Percentiles rank a stretch among this genome's conserved stretches.
Conservation (phyloP, 768 basidiomycete genomes). For the Lactifluus piperatus region DNA sequence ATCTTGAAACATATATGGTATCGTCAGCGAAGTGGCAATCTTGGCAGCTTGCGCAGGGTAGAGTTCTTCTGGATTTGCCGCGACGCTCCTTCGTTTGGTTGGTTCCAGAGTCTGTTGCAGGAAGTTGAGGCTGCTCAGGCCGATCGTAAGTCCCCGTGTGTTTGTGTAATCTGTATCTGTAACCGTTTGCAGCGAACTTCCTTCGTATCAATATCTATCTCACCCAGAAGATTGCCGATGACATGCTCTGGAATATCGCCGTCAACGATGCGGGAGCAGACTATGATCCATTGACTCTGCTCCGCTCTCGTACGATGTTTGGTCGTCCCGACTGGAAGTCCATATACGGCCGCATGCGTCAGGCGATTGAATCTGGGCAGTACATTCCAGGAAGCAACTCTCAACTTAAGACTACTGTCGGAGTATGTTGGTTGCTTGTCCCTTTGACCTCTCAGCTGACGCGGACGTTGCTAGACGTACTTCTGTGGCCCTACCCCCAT, state of each 20-base stretch:
- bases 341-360: slow-evolving; percentile 67
- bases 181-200: slow-evolving; percentile 60
- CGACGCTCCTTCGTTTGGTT: slow-evolving; percentile 94
- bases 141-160: slow-evolving; percentile 54
- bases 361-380: slow-evolving; percentile 72
- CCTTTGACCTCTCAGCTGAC: slow-evolving; percentile 3
- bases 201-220: slow-evolving; percentile 87
- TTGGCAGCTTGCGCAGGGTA: slow-evolving; percentile 78
- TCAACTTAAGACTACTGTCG: slow-evolving; percentile 77
- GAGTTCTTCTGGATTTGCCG: slow-evolving; percentile 95
- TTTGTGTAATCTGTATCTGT: not conserved
- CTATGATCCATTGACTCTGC: slow-evolving; percentile 83
- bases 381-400: slow-evolving; percentile 75
- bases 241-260: slow-evolving; percentile 89
- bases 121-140: slow-evolving; percentile 84
- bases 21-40: slow-evolving; percentile 65
- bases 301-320: slow-evolving; percentile 83
- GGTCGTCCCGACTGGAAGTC: slow-evolving; percentile 86
- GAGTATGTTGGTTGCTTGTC: slow-evolving; percentile 39
- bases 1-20: slow-evolving; percentile 97
- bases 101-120: slow-evolving; percentile 87
- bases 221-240: slow-evolving; percentile 76
- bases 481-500: slow-evolving; percentile 79
- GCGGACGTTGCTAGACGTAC: slow-evolving; percentile 48
- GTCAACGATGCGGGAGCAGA: slow-evolving; percentile 80